Evolutionary conservation across 305 asterid species (phyloP), one percentile per base, ranked within the genome.

Genomic region (Solanum aculeatissimum): DNA sequence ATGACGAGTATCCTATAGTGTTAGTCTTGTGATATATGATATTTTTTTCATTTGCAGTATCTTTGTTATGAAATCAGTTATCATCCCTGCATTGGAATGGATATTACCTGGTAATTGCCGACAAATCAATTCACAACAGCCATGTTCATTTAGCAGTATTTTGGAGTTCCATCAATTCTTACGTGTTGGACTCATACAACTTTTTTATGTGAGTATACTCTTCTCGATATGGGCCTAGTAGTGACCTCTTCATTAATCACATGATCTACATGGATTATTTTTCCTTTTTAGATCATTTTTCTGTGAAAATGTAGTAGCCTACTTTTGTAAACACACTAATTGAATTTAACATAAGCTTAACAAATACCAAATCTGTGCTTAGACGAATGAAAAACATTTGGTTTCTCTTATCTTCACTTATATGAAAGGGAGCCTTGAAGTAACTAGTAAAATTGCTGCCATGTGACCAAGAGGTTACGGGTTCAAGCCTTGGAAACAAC

Each of bases 121-220:
- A 10, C 85, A 57, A 65, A 86, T 81, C 80, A 74, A 47, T 77
- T 87, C 85, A 63, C 91, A 85, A 82, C 94, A 91, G 77, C 55
- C 89, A 21, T 92, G 92, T 71, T 87, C 92, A 75, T 88, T 77
- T 83, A 90, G 88, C 90, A 87, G 91, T 88, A 86, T 93, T 89
- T 89, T 87, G 89, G 86, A 91, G 90, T 90, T 95, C 88, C 92
- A 97, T 91, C 88, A 93, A 84, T 87, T 89, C 87, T 87, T 96
- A 87, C 94, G 95, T 71, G 83, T 66, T 86, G 97, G 95, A 74
- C 93, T 96, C 51, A 77, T 94, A 84, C 96, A 92, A 80, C 94
- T 94, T 87, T 90, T 96, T 90, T 92, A 95, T 82, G 98, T 96
- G 89, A 92, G 99, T 93, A 60, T 77, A 87, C 70, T 10, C 82